Percentiles rank a stretch among this genome's conserved stretches.
Conservation (phyloP, 192 early-diverging fungal genomes). For the Backusella mclennaniae region DNA sequence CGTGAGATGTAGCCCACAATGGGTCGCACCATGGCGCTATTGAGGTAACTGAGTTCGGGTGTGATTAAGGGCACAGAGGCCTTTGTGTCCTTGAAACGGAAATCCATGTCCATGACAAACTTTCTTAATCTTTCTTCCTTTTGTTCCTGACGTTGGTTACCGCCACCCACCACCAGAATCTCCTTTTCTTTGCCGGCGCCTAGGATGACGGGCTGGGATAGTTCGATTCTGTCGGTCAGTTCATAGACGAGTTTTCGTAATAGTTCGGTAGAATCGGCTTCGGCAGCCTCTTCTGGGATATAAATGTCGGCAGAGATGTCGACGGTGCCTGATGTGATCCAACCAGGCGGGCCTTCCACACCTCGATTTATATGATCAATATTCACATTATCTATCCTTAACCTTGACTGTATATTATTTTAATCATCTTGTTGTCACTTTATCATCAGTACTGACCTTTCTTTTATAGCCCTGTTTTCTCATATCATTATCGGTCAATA, state of each 20-base stretch:
- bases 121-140: slow-evolving; percentile 14
- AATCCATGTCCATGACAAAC: slow-evolving; percentile 73
- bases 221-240: slow-evolving; percentile 69
- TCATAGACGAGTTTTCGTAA: slow-evolving; percentile 65
- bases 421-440: not conserved
- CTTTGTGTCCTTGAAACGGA: slow-evolving; percentile 88
- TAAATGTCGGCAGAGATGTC: slow-evolving; percentile 74
- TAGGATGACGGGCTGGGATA: slow-evolving; percentile 45
- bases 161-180: slow-evolving; percentile 43
- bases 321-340: slow-evolving; percentile 89
- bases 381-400: slow-evolving; percentile 85
- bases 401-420: slow-evolving; percentile 47
- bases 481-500: slow-evolving; percentile 36
- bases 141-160: slow-evolving; percentile 29
- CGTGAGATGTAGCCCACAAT: slow-evolving; percentile 95
- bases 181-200: slow-evolving; percentile 47
- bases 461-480: slow-evolving; percentile 37
- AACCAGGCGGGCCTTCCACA: slow-evolving; percentile 83
- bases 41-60: slow-evolving; percentile 73
- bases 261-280: slow-evolving; percentile 42
- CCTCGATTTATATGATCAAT: slow-evolving; percentile 90
- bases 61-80: slow-evolving; percentile 80
- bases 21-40: slow-evolving; percentile 84
- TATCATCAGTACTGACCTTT: slow-evolving; percentile 33
- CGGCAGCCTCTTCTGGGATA: slow-evolving; percentile 54